A percentile compares a stretch with the other conserved stretches of the same genome.
phyloP scores from a whole-genome alignment of 345 rosid genomes.

The Pistacia vera region DNA sequence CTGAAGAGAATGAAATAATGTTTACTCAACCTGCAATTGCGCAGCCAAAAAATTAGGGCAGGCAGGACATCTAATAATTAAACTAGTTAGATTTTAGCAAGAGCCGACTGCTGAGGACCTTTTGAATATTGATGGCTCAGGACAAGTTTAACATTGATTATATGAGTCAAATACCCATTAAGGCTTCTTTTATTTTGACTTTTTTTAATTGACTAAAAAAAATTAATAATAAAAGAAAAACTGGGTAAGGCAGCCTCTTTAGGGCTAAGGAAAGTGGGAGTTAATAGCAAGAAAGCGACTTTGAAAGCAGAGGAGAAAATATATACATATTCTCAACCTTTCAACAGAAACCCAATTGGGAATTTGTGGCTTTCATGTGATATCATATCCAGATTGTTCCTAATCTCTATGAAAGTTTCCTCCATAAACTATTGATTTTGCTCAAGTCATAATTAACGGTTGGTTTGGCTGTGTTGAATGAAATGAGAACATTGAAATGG shows the following conservation, averaged over 20 bases:
- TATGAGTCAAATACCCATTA: not conserved
- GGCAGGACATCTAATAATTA: not conserved
- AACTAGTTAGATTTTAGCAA: not conserved
- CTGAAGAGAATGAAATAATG: not conserved
- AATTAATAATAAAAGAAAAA: not conserved
- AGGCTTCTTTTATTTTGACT: not conserved
- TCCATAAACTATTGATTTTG: not conserved
- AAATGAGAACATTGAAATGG: not conserved
- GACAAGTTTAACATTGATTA: not conserved
- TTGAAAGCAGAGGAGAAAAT: not conserved
- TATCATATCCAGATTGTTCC: constrained; percentile 1
- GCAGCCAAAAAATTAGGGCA: not conserved
- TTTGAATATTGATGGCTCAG: not conserved
- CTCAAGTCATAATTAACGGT: constrained; percentile 21
- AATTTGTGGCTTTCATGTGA: constrained; percentile 25
- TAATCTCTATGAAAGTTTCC: not conserved
- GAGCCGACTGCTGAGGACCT: too few species aligned
- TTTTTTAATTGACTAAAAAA: not conserved
- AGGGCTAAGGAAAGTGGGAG: constrained; percentile 23
- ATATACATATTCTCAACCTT: not conserved
- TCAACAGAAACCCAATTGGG: constrained; percentile 19
- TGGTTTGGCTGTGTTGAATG: constrained; percentile 22
- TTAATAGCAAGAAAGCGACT: constrained; percentile 12
- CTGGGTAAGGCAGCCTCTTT: constrained; percentile 15
- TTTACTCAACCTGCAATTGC: not conserved